Percentiles rank a stretch among this genome's conserved stretches.
phyloP scores from a whole-genome alignment of 192 early-diverging fungal genomes.

The Mortierella alpina region DNA sequence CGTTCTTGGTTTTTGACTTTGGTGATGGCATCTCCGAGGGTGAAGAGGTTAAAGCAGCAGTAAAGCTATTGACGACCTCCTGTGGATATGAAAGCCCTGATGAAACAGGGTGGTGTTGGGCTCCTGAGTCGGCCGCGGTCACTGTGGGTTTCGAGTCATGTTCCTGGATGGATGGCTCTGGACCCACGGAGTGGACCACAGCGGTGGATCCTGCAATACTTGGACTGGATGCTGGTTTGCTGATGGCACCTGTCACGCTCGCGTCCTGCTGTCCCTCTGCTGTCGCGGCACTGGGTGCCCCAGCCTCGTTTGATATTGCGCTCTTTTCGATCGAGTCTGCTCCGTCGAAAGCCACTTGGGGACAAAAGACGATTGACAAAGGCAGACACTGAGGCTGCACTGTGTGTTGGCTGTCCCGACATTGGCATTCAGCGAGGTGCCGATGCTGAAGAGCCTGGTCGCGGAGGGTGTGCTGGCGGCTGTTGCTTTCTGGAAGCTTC shows the following conservation, averaged over 20 bases:
- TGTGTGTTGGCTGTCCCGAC: neutral
- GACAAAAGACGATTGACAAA: too few relatives aligned
- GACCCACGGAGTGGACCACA: neutral
- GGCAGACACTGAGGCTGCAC: neutral
- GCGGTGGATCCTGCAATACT: constrained; percentile 22
- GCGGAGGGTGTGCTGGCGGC: neutral
- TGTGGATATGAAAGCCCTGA: neutral
- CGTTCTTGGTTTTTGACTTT: neutral
- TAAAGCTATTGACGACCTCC: neutral
- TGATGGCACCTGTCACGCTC: neutral
- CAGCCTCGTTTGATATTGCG: too few relatives aligned
- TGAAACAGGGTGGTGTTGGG: neutral
- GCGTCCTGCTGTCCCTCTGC: neutral
- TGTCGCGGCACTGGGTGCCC: neutral
- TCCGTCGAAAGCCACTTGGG: too few relatives aligned
- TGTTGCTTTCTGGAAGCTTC: neutral
- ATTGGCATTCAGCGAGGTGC: neutral
- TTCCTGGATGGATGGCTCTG: neutral
- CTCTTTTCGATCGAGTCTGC: too few relatives aligned
- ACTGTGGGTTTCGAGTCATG: neutral
- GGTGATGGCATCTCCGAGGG: neutral
- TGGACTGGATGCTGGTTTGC: constrained; percentile 11
- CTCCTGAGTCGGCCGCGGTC: neutral
- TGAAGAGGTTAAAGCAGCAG: neutral
- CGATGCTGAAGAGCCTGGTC: neutral